These are phyloP conservation scores for Sporormia fimetaria DNA, from an alignment of 495 filamentous ascomycete genomes.

Conservation along the genomic window DNA sequence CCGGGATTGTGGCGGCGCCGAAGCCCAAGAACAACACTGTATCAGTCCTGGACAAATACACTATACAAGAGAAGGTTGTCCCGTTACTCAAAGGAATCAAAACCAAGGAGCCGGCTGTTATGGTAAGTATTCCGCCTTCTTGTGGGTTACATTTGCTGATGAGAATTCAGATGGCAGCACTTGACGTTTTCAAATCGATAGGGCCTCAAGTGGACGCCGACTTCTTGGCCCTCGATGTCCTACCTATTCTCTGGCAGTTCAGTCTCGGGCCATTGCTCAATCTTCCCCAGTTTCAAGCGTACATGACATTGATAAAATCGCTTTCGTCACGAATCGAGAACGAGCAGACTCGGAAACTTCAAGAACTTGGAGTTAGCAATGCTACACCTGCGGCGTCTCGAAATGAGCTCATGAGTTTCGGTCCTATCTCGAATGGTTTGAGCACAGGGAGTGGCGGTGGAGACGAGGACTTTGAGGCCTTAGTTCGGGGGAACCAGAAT, in stretches of 20 bases:
- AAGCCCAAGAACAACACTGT: conserved; percentile 42
- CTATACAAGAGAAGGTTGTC: conserved; percentile 91
- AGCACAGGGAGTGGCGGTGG: conserved; percentile 39
- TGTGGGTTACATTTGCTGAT: not conserved
- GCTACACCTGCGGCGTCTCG: conserved; percentile 26
- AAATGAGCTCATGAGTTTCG: conserved; percentile 53
- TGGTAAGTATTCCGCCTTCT: conserved; percentile 35
- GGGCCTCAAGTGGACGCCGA: conserved; percentile 75
- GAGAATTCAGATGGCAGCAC: conserved; percentile 54
- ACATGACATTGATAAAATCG: conserved; percentile 75
- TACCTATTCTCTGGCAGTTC: conserved; percentile 87
- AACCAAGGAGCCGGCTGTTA: conserved; percentile 93
- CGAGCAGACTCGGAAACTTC: conserved; percentile 77
- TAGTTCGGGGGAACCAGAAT: conserved; percentile 57
- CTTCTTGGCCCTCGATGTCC: conserved; percentile 83
- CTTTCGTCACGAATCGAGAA: conserved; percentile 71
- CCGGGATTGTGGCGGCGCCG: conserved; percentile 44
- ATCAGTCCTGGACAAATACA: conserved; percentile 88
- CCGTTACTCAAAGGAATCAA: conserved; percentile 87
- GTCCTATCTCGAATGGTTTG: conserved; percentile 39
- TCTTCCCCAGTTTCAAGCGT: conserved; percentile 73
- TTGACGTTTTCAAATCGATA: conserved; percentile 72
- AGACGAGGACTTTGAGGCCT: conserved; percentile 68
- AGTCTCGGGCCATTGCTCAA: conserved; percentile 80
- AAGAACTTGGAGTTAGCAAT: conserved; percentile 54